These are phyloP conservation scores for Erysimum cheiranthoides DNA, from an alignment of 345 rosid species.

Conservation along the genomic window DNA sequence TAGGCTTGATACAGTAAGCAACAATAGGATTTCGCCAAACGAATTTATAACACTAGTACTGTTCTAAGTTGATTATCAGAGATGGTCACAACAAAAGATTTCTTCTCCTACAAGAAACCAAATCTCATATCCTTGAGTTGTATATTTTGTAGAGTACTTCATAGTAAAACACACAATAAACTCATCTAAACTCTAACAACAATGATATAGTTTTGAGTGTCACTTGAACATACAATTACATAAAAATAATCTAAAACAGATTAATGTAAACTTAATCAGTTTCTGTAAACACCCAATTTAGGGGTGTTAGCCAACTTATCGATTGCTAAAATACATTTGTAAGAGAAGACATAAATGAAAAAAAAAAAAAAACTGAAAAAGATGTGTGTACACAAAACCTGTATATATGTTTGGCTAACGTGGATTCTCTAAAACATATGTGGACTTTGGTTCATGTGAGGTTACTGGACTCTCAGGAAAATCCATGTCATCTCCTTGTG, in stretches of 20 bases:
- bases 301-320: conserved; percentile 22
- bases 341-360: background rate
- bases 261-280: background rate
- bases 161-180: background rate
- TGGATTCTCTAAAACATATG: conserved; percentile 33
- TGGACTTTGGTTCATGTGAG: conserved; percentile 39
- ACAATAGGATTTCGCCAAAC: background rate
- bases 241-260: background rate
- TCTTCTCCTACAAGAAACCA: background rate
- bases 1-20: background rate
- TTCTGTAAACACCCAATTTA: conserved; percentile 6
- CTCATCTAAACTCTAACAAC: background rate
- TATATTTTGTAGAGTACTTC: background rate
- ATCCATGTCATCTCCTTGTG: conserved; percentile 46
- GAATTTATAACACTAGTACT: background rate
- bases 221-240: conserved; percentile 1
- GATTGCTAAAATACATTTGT: conserved; percentile 32
- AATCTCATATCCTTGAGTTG: background rate
- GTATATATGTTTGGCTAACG: conserved; percentile 15
- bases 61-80: background rate
- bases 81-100: background rate
- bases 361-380: background rate
- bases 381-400: conserved; percentile 7
- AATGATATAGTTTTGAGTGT: background rate
- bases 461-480: conserved; percentile 58